Base-by-base conservation (phyloP, 495 filamentous ascomycete genomes). In the Neurospora sp. region DNA sequence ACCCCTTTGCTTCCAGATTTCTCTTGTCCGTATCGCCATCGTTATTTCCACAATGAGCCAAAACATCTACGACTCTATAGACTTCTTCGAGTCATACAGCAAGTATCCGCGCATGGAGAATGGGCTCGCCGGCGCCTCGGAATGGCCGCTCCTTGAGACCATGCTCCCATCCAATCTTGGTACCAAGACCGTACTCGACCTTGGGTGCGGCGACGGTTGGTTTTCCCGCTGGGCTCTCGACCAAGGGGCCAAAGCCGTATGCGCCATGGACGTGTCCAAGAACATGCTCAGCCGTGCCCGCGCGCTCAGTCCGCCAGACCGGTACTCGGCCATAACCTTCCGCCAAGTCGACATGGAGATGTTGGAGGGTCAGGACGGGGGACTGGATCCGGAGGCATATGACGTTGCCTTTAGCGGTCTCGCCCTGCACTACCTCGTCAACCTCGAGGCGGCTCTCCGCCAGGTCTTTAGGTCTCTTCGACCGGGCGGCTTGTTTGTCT, bases 191-290 rank as follows among this genome's bases (percentile, higher is more conserved):
- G 73, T 82, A 12, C 76, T 83, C n/a, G 81, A 83, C 61, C 72
- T 83, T 12, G 82, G 79, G 20, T 83, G 82, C 70, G 81, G 80
- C 17, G 78, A 80, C 74, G 82, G 82, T 16, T 82, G 80, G 79
- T 79, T 80, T 37, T 75, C 78, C 61, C 79, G 82, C 41, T 82
- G 78, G 70, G 75, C 79, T 6, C 71, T 74, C 65, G 76, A 77
- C 14, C 72, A 72, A 3, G 81, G 79, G 5, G 80, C 81, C 16
- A 69, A 31, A 6, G 68, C 69, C 16, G 81, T 82, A 42, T 76
- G 44, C 22, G 80, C 75, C 8, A 76, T 84, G 41, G 82, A 84
- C 40, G 31, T 84, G 1, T 84, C 82, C 7, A 65, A 77, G 35
- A 81, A 78, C 16, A 82, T 82, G 81, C 73, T 82, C 8, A 69